Base-by-base conservation (phyloP, 1,284 basidiomycete genomes). In the Cystobasidiaceae sp. region DNA sequence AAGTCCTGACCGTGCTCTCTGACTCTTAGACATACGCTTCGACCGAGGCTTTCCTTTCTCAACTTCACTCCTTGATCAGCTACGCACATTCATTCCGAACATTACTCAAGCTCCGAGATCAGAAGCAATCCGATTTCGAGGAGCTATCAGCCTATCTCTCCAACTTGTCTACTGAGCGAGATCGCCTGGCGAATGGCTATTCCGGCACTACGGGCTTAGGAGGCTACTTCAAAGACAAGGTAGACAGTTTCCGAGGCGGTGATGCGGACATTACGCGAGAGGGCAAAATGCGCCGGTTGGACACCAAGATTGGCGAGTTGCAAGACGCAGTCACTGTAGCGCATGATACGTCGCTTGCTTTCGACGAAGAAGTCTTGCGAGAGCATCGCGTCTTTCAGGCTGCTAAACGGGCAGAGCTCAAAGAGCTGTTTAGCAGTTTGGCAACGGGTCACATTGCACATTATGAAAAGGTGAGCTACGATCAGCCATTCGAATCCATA, bases 41-140 rank as follows among this genome's bases (percentile, higher is more conserved):
- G 0, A 86, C 86, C 2, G 90, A 93, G 17, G 90, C 91, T 1
- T 88, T 97, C 78, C 83, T 97, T 28, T 79, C 85, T 15, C 90
- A 94, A 73, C 81, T 94, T 5, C 91, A 96, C 72, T 92, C 93
- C 0, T 81, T 97, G 4, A 81, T 93, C 6, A 84, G 86, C 7
- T 97, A 97, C 76, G 88, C 92, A 0, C 84, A 89, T 71, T 86
- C 91, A 27, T 94, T 97, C 73, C 86, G 90, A 55, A 85, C 86
- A 7, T 90, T 97, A 4, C 83, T 99, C 67, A 94, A 91, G 77
- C 82, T 97, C 34, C 86, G 96, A 49, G 96, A 98, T 77, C 92
- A 97, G 78, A 98, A 97, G 77, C 96, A 99, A 77, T 85, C 97
- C 59, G 94, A 99, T 76, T 97, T 97, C 71, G 94, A 99, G 78